These are phyloP conservation scores for Starmera quercuum DNA, from an alignment of 805 yeast genomes.

Conservation along the genomic window DNA sequence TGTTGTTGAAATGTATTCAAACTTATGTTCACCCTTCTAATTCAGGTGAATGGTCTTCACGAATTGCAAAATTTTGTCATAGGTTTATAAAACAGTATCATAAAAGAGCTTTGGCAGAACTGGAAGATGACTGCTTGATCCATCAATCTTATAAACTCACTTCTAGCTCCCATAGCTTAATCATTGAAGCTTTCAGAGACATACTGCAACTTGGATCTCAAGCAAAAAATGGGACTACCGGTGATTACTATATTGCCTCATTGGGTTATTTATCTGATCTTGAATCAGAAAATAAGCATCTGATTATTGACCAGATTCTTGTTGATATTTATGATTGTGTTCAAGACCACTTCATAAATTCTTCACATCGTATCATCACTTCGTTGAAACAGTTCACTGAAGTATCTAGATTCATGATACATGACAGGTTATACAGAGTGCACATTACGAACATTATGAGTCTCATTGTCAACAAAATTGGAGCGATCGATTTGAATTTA, in stretches of 20 bases:
- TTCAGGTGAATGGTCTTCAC: slow-evolving; percentile 77
- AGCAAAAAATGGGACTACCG: slow-evolving; percentile 52
- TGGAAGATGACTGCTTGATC: slow-evolving; percentile 22
- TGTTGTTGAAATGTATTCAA: slow-evolving; percentile 59
- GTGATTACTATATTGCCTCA: slow-evolving; percentile 50
- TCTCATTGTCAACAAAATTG: slow-evolving; percentile 72
- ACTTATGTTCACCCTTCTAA: slow-evolving; percentile 92
- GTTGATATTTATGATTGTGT: slow-evolving; percentile 74
- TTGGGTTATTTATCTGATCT: slow-evolving; percentile 54
- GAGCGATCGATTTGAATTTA: slow-evolving; percentile 75
- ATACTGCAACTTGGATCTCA: slow-evolving; percentile 66
- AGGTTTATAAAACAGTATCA: slow-evolving; percentile 54
- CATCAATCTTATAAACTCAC: slow-evolving; percentile 23
- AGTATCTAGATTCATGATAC: slow-evolving; percentile 59
- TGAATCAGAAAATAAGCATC: slow-evolving; percentile 33
- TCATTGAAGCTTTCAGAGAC: slow-evolving; percentile 38
- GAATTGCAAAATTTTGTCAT: slow-evolving; percentile 58
- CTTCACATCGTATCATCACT: slow-evolving; percentile 72
- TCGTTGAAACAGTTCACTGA: slow-evolving; percentile 64
- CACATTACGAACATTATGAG: slow-evolving; percentile 73
- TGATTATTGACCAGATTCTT: slow-evolving; percentile 45
- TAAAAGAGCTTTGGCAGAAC: slow-evolving; percentile 46
- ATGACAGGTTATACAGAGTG: slow-evolving; percentile 55
- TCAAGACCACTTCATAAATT: slow-evolving; percentile 52
- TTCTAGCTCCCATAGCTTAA: slow-evolving; percentile 23